A percentile compares a stretch with the other conserved stretches of the same genome.
Evolutionary conservation across 108 stramenopile species (phyloP).

Genomic region (Fistulifera pelliculosa): DNA sequence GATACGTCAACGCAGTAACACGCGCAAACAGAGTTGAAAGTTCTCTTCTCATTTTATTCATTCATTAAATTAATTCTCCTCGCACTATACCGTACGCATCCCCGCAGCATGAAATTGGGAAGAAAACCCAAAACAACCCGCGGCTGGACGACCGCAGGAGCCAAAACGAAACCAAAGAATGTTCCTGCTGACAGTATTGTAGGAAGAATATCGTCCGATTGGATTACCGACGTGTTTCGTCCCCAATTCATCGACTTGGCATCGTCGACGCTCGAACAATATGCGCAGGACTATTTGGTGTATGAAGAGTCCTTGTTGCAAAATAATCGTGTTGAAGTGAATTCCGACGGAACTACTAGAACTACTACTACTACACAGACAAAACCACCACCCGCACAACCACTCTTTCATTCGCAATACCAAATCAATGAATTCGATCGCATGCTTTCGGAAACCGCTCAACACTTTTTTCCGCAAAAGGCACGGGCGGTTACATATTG

Average conservation of each 20-base stretch:
- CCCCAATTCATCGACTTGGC: conserved; percentile 47
- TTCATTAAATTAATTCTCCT: too few relatives aligned
- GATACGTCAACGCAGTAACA: too few relatives aligned
- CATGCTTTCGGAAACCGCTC: conserved; percentile 40
- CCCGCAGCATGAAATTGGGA: conserved; percentile 4
- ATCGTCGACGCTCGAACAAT: conserved; percentile 31
- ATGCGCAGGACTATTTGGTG: conserved; percentile 38
- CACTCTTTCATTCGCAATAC: conserved; percentile 38
- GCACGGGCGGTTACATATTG: conserved; percentile 48
- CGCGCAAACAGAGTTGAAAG: too few relatives aligned
- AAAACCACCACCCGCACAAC: conserved; percentile 15
- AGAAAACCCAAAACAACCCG: conserved; percentile 1
- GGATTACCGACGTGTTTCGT: conserved; percentile 40
- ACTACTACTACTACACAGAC: conserved; percentile 4
- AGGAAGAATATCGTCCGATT: conserved; percentile 60
- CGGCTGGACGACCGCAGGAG: conserved; percentile 6
- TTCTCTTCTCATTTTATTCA: too few relatives aligned
- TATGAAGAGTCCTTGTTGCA: conserved; percentile 23
- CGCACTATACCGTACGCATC: too few relatives aligned
- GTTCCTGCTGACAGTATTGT: conserved; percentile 42
- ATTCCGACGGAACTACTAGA: conserved; percentile 13
- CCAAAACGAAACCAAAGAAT: conserved; percentile 24
- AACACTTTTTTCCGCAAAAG: conserved; percentile 39
- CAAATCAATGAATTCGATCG: conserved; percentile 43
- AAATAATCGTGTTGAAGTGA: background rate